phyloP scores from a whole-genome alignment of 129 eudicot species.

The Arctium minus region DNA sequence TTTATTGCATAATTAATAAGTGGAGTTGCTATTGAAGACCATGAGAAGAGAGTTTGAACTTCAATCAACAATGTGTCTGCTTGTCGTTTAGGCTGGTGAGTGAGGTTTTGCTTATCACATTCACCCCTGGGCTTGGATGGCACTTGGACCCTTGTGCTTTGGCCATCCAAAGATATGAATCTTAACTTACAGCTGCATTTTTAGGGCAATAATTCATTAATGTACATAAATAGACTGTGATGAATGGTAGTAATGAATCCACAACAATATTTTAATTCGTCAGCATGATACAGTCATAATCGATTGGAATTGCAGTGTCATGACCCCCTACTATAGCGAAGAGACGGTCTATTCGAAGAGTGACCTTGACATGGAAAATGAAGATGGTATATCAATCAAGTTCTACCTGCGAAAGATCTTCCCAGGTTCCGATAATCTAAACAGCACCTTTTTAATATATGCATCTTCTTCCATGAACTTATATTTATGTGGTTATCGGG shows the following conservation, averaged over 20 bases:
- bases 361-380: constrained; percentile 97
- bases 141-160: not conserved
- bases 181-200: not conserved
- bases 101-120: not conserved
- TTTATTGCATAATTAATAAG: not conserved
- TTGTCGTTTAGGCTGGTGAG: not conserved
- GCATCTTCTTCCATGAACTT: constrained; percentile 7
- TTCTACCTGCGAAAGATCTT: constrained; percentile 89
- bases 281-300: constrained; percentile 10
- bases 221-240: not conserved
- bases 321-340: constrained; percentile 97
- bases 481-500: constrained; percentile 12
- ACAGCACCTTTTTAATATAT: constrained; percentile 8
- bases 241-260: not conserved
- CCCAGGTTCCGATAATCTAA: constrained; percentile 63
- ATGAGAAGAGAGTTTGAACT: constrained; percentile 4
- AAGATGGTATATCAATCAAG: constrained; percentile 89
- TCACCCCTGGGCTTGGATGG: not conserved
- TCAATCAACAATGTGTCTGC: constrained; percentile 8
- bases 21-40: constrained; percentile 6
- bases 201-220: not conserved
- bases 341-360: constrained; percentile 89
- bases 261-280: not conserved
- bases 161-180: not conserved
- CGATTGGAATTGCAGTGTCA: constrained; percentile 66